Evolutionary conservation across 805 yeast species (phyloP).

Genomic region (Ogataea salicorniae): DNA sequence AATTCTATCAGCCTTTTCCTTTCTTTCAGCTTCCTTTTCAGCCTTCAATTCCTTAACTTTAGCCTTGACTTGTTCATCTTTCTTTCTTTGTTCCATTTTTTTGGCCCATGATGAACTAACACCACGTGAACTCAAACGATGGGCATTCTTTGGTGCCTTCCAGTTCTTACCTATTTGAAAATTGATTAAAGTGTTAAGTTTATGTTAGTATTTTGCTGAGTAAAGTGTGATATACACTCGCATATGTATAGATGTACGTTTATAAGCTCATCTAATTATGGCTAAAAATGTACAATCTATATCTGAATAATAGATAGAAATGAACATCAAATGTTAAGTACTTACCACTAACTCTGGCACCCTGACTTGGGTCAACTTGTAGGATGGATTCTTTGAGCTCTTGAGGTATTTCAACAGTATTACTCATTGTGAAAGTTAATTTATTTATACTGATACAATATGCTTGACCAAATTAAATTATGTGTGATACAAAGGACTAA

Average conservation of each 20-base stretch:
- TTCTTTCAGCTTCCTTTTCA: conserved; percentile 63
- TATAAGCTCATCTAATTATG: neutral
- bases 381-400: conserved; percentile 5
- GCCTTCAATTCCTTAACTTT: conserved; percentile 69
- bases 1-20: conserved; percentile 46
- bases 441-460: neutral
- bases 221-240: too few species aligned
- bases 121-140: conserved; percentile 58
- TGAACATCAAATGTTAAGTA: too few species aligned
- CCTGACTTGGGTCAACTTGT: conserved; percentile 21
- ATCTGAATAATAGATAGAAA: too few species aligned
- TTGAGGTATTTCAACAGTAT: neutral
- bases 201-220: too few species aligned
- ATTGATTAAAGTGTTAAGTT: conserved; percentile 1
- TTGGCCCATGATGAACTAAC: conserved; percentile 59
- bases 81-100: conserved; percentile 60
- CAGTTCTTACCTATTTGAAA: conserved; percentile 59
- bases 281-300: too few species aligned
- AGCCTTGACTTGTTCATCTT: conserved; percentile 62
- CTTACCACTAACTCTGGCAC: conserved; percentile 28
- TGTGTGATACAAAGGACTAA: neutral
- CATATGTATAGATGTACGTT: conserved; percentile 9
- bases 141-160: conserved; percentile 65
- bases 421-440: neutral
- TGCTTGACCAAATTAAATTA: too few species aligned